These are phyloP conservation scores for Cichorium intybus DNA, from an alignment of 140 eudicot species.

Conservation along the genomic window DNA sequence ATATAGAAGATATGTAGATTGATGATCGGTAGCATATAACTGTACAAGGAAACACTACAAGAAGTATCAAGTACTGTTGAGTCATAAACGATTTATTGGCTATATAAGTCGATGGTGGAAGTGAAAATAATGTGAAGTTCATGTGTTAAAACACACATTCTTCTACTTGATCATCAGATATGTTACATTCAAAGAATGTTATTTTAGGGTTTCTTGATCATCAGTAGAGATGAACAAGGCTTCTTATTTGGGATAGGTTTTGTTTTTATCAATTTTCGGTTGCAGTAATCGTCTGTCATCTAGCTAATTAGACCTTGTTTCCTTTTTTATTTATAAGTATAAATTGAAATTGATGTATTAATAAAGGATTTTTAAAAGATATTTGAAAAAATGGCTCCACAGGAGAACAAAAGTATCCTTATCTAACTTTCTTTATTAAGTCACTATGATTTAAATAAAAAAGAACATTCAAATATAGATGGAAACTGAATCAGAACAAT, in stretches of 20 bases:
- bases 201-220: conserved; percentile 11
- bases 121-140: background rate
- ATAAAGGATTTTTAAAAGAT: too few relatives aligned
- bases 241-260: background rate
- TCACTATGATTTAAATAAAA: too few relatives aligned
- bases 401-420: too few relatives aligned
- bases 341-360: too few relatives aligned
- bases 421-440: background rate
- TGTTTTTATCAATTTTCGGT: background rate
- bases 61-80: background rate
- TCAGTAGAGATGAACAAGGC: background rate
- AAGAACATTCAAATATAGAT: too few relatives aligned
- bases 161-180: background rate
- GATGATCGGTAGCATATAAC: background rate
- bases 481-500: too few relatives aligned
- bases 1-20: background rate
- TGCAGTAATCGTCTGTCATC: too few relatives aligned
- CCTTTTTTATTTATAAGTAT: too few relatives aligned
- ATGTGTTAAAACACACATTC: background rate
- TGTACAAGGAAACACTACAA: background rate
- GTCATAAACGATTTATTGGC: background rate
- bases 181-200: background rate
- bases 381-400: too few relatives aligned
- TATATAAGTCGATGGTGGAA: background rate
- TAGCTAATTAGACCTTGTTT: background rate